Percentiles rank a stretch among this genome's conserved stretches.
phyloP scores from a whole-genome alignment of 345 rosid genomes.

The Boechera divaricarpa region DNA sequence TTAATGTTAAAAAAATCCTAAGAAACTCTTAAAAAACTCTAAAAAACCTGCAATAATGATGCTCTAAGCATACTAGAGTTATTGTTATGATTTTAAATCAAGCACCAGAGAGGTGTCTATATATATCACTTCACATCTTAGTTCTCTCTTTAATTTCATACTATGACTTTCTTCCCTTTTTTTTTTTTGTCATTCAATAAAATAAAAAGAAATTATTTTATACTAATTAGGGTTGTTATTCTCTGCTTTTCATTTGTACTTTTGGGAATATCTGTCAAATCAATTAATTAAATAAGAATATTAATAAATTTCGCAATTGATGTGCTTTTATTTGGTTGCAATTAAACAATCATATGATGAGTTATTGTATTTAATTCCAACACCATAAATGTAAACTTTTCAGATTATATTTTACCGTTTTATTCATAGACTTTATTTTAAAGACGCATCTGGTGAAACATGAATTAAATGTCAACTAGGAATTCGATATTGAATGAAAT shows the following conservation, averaged over 20 bases:
- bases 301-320: conserved; percentile 30
- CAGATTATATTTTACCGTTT: background rate
- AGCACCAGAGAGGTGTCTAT: conserved; percentile 14
- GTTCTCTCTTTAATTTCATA: background rate
- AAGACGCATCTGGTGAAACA: background rate
- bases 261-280: conserved; percentile 42
- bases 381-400: background rate
- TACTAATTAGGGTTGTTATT: conserved; percentile 38
- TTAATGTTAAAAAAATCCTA: no score
- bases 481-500: background rate
- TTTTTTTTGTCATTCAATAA: background rate
- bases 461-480: background rate
- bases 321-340: conserved; percentile 14
- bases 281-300: conserved; percentile 39
- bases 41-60: no score
- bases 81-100: background rate
- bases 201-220: background rate
- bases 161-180: background rate
- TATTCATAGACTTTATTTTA: background rate
- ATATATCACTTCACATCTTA: conserved; percentile 17
- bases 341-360: conserved; percentile 4
- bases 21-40: no score
- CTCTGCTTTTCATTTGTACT: conserved; percentile 33
- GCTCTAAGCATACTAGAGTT: background rate
- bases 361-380: background rate